A percentile compares a stretch with the other conserved stretches of the same genome.
Evolutionary conservation across 371 early-diverging fungal genomes (phyloP).

Genomic region (Sporodiniella umbellata): DNA sequence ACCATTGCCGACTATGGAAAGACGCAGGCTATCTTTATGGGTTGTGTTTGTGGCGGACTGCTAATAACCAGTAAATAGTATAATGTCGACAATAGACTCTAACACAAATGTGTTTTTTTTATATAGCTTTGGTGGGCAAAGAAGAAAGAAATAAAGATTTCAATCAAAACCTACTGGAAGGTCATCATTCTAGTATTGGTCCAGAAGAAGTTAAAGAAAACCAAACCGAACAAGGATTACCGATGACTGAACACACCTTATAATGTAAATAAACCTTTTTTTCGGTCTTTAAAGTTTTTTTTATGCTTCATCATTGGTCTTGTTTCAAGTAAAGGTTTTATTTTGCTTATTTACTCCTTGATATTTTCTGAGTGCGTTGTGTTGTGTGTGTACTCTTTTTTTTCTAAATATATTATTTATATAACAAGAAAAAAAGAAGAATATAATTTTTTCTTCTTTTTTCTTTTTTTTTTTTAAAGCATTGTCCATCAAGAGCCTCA

Average conservation of each 20-base stretch:
- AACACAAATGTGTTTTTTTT: not conserved
- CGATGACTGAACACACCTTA: not conserved
- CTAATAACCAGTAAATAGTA: slow-evolving; percentile 32
- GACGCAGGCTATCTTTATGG: slow-evolving; percentile 65
- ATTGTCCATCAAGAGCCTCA: too few relatives aligned
- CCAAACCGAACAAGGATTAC: slow-evolving; percentile 23
- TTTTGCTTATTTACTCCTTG: slow-evolving; percentile 1
- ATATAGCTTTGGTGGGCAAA: slow-evolving; percentile 5
- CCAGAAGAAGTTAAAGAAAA: slow-evolving; percentile 22
- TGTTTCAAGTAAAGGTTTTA: slow-evolving; percentile 17
- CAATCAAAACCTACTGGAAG: not conserved
- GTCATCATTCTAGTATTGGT: slow-evolving; percentile 11
- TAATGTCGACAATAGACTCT: too few relatives aligned
- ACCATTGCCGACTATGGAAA: slow-evolving; percentile 61
- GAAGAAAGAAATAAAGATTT: slow-evolving; percentile 8
- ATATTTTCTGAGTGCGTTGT: too few relatives aligned
- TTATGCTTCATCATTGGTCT: slow-evolving; percentile 18
- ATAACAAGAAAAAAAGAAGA: too few relatives aligned
- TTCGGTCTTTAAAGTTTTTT: not conserved
- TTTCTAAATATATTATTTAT: too few relatives aligned
- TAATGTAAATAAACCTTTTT: not conserved
- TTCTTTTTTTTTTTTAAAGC: too few relatives aligned
- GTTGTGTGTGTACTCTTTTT: too few relatives aligned
- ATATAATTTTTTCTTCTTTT: not conserved
- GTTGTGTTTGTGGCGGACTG: slow-evolving; percentile 43